A percentile compares a stretch with the other conserved stretches of the same genome.
These are phyloP conservation scores for Astragalus membranaceus DNA, from an alignment of 306 rosid species.

Conservation along the genomic window DNA sequence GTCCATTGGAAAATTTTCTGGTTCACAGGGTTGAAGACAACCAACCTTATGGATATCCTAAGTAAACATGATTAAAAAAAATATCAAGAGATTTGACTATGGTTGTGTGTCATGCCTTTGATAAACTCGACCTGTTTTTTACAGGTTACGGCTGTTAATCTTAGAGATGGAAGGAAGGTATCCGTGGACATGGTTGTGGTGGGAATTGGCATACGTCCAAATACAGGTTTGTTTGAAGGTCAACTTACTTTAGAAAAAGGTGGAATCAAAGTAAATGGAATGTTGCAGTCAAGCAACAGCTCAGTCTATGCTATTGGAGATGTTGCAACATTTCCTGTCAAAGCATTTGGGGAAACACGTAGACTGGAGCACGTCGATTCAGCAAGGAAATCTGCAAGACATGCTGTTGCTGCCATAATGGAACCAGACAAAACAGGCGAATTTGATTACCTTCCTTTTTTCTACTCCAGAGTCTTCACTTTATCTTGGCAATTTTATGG, in stretches of 20 bases:
- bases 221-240: constrained; percentile 90
- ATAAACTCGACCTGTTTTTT: constrained; percentile 1
- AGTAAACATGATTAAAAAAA: background rate
- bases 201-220: constrained; percentile 99
- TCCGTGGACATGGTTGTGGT: constrained; percentile 86
- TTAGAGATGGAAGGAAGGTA: constrained; percentile 67
- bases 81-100: background rate
- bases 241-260: constrained; percentile 96
- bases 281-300: constrained; percentile 76
- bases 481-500: constrained; percentile 98
- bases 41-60: background rate
- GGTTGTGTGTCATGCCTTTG: background rate
- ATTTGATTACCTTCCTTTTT: constrained; percentile 86
- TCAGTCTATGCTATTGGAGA: constrained; percentile 93
- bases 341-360: constrained; percentile 74
- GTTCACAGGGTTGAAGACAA: background rate
- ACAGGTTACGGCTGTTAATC: constrained; percentile 83
- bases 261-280: constrained; percentile 95
- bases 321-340: constrained; percentile 96
- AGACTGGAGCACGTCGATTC: constrained; percentile 96
- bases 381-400: constrained; percentile 80
- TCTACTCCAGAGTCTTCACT: constrained; percentile 89
- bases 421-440: constrained; percentile 56
- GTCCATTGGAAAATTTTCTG: background rate
- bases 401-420: constrained; percentile 73